These are phyloP conservation scores for Oropetium thomaeum DNA, from an alignment of 176 grass and related monocot species.

Conservation along the genomic window DNA sequence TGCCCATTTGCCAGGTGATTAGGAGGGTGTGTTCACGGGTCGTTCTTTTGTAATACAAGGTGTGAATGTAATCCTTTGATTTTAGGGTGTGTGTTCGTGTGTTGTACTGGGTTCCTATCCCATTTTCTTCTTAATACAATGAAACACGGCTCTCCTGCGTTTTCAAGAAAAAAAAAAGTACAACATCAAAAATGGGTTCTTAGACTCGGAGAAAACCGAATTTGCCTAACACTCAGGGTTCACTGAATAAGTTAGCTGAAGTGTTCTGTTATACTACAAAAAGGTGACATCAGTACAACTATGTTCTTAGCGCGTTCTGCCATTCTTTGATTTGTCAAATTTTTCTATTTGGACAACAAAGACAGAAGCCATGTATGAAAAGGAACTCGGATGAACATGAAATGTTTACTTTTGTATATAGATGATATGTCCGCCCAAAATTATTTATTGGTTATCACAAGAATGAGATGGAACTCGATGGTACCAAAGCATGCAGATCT, in stretches of 20 bases:
- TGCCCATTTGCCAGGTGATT: too few species aligned
- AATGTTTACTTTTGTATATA: not conserved
- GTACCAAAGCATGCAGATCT: not conserved
- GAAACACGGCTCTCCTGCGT: too few species aligned
- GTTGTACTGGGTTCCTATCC: too few species aligned
- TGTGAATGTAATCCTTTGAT: too few species aligned
- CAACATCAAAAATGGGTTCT: not conserved
- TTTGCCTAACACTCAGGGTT: not conserved
- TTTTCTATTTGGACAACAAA: not conserved
- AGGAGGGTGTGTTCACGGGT: too few species aligned
- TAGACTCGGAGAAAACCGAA: not conserved
- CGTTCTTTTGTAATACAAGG: too few species aligned
- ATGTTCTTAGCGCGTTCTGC: not conserved
- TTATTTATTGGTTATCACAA: not conserved
- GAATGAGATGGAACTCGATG: not conserved
- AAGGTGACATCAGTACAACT: not conserved
- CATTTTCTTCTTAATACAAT: too few species aligned
- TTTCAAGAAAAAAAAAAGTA: too few species aligned
- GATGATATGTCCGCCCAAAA: not conserved
- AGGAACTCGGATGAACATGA: not conserved
- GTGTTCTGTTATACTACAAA: not conserved
- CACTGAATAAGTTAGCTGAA: not conserved
- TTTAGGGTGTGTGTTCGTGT: too few species aligned
- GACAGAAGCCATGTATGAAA: not conserved
- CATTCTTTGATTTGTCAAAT: not conserved